A percentile compares a stretch with the other conserved stretches of the same genome.
phyloP scores from a whole-genome alignment of 2,329 filamentous ascomycete genomes.

The Colletotrichum sansevieriae region DNA sequence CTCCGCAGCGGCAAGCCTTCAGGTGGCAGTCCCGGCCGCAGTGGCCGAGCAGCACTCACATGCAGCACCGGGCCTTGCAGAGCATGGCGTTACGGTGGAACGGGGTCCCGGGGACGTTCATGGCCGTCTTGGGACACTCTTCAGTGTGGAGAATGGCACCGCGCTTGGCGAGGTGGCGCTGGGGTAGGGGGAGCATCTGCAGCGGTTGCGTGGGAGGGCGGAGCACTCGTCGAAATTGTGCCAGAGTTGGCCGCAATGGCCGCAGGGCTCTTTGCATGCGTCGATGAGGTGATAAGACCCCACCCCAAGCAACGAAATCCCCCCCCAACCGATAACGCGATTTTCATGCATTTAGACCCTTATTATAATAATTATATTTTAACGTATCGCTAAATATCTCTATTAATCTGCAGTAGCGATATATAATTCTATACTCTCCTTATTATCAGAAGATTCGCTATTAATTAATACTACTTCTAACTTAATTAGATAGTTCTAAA shows the following conservation, averaged over 20 bases:
- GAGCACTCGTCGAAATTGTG: conserved; percentile 50
- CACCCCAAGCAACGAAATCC: too few relatives aligned
- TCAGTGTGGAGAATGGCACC: conserved; percentile 53
- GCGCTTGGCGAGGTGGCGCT: conserved; percentile 49
- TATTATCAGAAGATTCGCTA: too few relatives aligned
- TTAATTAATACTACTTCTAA: too few relatives aligned
- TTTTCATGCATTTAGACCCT: too few relatives aligned
- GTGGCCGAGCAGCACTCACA: conserved; percentile 56
- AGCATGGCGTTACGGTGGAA: conserved; percentile 54
- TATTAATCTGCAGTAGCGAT: too few relatives aligned
- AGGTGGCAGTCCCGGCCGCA: conserved; percentile 52
- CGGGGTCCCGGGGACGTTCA: conserved; percentile 42
- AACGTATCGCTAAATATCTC: too few relatives aligned
- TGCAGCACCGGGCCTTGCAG: conserved; percentile 55
- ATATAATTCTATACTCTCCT: too few relatives aligned
- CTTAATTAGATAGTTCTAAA: too few relatives aligned
- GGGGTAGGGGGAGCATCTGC: conserved; percentile 56
- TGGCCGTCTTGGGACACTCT: conserved; percentile 47
- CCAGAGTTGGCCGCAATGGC: conserved; percentile 50
- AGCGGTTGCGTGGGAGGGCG: conserved; percentile 50
- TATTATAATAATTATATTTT: too few relatives aligned
- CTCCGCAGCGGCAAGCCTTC: conserved; percentile 53
- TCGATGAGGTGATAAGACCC: conserved; percentile 46
- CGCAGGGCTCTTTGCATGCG: conserved; percentile 48
- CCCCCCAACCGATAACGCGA: too few relatives aligned